phyloP scores from a whole-genome alignment of 2,329 filamentous ascomycete genomes.

The Curvularia verruculosa region DNA sequence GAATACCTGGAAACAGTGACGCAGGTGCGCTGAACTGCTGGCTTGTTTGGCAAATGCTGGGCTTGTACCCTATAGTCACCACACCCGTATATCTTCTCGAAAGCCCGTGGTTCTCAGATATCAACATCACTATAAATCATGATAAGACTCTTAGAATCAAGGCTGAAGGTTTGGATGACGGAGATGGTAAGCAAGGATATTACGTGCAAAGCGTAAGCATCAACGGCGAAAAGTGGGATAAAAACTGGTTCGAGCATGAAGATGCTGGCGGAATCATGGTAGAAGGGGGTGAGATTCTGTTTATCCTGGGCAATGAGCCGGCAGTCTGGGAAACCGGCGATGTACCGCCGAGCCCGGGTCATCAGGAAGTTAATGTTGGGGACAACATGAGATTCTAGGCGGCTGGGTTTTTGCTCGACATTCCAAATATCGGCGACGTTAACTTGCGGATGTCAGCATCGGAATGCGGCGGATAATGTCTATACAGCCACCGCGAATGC shows the following conservation, averaged over 20 bases:
- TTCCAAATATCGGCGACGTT: not conserved
- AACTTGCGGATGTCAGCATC: not conserved
- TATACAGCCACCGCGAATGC: too few relatives aligned
- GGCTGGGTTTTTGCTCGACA: not conserved
- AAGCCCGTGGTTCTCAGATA: constrained; percentile 54
- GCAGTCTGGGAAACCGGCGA: constrained; percentile 42
- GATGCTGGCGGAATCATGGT: constrained; percentile 50
- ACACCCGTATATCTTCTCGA: constrained; percentile 56
- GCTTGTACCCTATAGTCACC: constrained; percentile 56
- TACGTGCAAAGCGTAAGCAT: constrained; percentile 62
- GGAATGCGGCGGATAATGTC: not conserved
- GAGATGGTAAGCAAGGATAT: constrained; percentile 53
- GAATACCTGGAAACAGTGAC: constrained; percentile 56
- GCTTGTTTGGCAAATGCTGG: constrained; percentile 59
- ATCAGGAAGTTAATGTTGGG: constrained; percentile 36
- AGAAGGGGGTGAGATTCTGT: constrained; percentile 44
- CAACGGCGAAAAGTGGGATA: constrained; percentile 59
- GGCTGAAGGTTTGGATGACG: constrained; percentile 48
- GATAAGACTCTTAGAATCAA: constrained; percentile 55
- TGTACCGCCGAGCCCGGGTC: constrained; percentile 43
- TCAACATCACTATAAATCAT: constrained; percentile 47
- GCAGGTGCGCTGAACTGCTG: constrained; percentile 58
- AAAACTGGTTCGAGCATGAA: constrained; percentile 63
- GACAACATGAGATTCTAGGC: not conserved
- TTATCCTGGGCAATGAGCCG: constrained; percentile 36